Base-by-base conservation (phyloP, 306 rosid genomes). In the Ziziphus jujuba region DNA sequence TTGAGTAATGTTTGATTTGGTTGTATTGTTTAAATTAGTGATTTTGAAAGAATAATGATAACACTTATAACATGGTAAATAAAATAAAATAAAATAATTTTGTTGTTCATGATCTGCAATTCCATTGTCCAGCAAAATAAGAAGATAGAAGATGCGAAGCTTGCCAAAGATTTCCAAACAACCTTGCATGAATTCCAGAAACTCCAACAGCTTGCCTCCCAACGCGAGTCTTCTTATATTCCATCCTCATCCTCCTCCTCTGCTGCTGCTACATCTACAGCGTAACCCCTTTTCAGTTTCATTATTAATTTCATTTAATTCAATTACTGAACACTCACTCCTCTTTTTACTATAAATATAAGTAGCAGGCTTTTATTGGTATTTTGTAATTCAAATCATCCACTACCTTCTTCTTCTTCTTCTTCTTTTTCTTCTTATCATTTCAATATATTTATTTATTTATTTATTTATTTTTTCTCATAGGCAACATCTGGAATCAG, bases 101-200 rank as follows among this genome's bases (percentile, higher is more conserved):
- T 51, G 21, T 61, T 40, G 33, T 22, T 61, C 20, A 21, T 12
- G 2, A 0, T n/a, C n/a, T 33, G 4, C 17, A 9, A 14, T 38
- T 49, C 13, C 21, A n/a, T 67, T 23, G 1, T 56, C 24, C 79
- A 89, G 93, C 65, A 88, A 16, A 78, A 63, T 70, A 79, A 81
- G 86, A 82, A 81, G 75, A 60, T 89, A 54, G 89, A 83, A 75
- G 89, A 89, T 83, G 96, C 93, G 34, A 89, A 87, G 76, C 80
- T 89, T 23, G 96, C 89, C 21, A 89, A 76, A 81, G 96, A 89
- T 81, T 89, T 89, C 65, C 93, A 89, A 72, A 84, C 83, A 36
- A 80, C 82, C 20, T 78, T 89, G 64, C 89, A 85, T 83, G 89
- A 89, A 52, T 89, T 87, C 54, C 96, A 89, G 84, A 89, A 74